Percentiles rank a stretch among this genome's conserved stretches.
Conservation (phyloP, 164 flowering plant species). For the Taxillus chinensis region DNA sequence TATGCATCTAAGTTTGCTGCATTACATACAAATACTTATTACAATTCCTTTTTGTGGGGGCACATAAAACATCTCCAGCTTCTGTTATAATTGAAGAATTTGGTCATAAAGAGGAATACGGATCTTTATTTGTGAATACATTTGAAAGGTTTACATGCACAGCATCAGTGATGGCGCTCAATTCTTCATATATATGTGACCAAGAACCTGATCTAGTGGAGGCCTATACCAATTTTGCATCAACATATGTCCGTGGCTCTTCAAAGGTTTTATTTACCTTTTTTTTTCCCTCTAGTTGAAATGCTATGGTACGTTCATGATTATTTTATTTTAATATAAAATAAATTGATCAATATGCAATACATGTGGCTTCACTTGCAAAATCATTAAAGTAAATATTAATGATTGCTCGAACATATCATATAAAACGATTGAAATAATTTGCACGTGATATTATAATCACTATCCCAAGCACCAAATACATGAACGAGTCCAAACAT, state of each 20-base stretch:
- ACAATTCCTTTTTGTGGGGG: neutral
- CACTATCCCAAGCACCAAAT: no score
- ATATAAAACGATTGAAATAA: no score
- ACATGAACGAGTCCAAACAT: no score
- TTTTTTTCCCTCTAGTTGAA: neutral
- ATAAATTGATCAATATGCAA: no score
- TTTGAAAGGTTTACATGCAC: constrained; percentile 79
- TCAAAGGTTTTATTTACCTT: constrained; percentile 42
- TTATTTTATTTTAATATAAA: neutral
- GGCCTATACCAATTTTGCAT: constrained; percentile 76
- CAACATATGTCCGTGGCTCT: constrained; percentile 57
- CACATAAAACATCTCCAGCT: constrained; percentile 32
- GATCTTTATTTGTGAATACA: constrained; percentile 57
- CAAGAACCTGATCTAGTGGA: constrained; percentile 98
- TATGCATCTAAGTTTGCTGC: no score
- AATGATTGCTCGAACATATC: no score
- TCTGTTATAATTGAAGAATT: constrained; percentile 83
- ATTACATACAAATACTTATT: neutral
- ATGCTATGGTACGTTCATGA: neutral
- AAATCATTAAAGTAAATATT: no score
- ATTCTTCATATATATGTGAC: constrained; percentile 93
- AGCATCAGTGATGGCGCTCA: constrained; percentile 69
- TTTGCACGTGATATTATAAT: no score
- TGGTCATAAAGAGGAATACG: constrained; percentile 82
- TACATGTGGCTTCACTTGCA: no score